These are phyloP conservation scores for Colletotrichum camelliae DNA, from an alignment of 2,329 filamentous ascomycete species.

Conservation along the genomic window DNA sequence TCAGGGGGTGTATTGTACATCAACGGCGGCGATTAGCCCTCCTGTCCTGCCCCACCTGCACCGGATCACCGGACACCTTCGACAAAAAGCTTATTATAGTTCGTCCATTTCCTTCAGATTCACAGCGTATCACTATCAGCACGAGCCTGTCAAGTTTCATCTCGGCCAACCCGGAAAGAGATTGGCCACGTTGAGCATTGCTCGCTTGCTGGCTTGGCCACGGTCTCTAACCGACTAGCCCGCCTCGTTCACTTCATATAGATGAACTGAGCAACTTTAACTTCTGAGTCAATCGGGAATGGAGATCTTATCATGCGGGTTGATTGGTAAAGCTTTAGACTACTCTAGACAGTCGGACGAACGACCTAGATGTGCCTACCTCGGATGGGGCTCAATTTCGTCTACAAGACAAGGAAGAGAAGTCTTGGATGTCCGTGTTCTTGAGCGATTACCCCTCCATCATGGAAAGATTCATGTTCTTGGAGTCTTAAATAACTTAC, in stretches of 20 bases:
- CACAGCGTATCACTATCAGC: background rate
- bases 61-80: conserved; percentile 32
- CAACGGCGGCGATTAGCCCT: background rate
- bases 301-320: background rate
- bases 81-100: conserved; percentile 27
- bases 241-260: background rate
- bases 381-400: background rate
- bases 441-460: background rate
- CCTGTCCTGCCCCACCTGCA: background rate
- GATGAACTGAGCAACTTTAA: background rate
- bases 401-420: background rate
- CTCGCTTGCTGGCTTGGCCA: background rate
- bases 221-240: background rate
- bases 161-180: background rate
- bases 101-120: background rate
- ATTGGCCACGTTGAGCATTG: background rate
- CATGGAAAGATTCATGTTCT: background rate
- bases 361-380: background rate
- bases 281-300: background rate
- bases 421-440: accelerated
- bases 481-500: background rate
- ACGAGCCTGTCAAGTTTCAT: background rate
- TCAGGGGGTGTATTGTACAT: no score
- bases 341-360: background rate
- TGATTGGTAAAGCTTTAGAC: background rate